Evolutionary conservation across 2,329 filamentous ascomycete genomes (phyloP), one percentile per base, ranked within the genome.

Genomic region (Arthroderma sp.): DNA sequence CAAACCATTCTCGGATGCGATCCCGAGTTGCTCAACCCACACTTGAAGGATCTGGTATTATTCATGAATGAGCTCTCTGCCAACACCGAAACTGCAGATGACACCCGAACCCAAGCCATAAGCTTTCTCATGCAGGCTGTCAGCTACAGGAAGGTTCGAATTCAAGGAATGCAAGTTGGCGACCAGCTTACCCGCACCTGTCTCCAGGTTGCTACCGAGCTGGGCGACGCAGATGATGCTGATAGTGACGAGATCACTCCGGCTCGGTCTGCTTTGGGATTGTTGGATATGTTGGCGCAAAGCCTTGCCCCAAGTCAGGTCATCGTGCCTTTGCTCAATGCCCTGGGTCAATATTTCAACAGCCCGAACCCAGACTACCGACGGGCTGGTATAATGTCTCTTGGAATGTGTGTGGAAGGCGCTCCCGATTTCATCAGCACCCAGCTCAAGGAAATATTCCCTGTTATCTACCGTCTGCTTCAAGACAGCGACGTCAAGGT

Each of bases 351-450:
- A 54, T 95, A 91, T 60, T 86, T 89, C 54, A 75, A 75, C 54
- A 81, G 78, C 59, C 66, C 74, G 48, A 76, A 93, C 58, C 75
- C 87, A 32, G 80, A 86, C 55, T 83, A 83, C 68, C 82, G 89
- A 48, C 84, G 89, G 66, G 88, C 89, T 44, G 88, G 85, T 66
- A 91, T 96, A 59, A 74, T 96, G 50, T 83, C 89, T 40, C 76
- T 98, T 4, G 89, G 89, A 48, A 93, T 89, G 71, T 89, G 86
- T 55, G 89, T 94, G 43, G 91, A 96, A 71, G 91, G 91, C 55
- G 89, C 91, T 29, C 91, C 91, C 10, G 91, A 98, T 64, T 98
- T 96, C 66, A 87, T 96, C 58, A 86, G 86, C 51, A 94, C 88
- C 15, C 91, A 98, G 66, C 77, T 96, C 50, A 75, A 82, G 58